Evolutionary conservation across 306 rosid genomes (phyloP).

Genomic region (Gastrolobium villosum): DNA sequence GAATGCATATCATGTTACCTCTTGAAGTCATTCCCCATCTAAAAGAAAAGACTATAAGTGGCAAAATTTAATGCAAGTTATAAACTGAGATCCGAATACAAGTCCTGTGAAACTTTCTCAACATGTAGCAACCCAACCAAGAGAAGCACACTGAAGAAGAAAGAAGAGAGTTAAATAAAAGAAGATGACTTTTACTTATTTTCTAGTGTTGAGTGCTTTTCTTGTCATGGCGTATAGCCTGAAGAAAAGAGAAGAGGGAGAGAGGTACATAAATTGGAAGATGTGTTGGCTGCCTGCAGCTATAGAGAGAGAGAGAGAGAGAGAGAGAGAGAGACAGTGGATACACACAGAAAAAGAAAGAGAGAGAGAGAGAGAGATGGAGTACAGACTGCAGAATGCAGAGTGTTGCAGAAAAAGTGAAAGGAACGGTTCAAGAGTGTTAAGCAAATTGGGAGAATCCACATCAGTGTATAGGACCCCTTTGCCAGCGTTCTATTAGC

Average conservation of each 20-base stretch:
- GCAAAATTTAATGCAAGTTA: conserved; percentile 42
- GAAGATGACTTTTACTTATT: not conserved
- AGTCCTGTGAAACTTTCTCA: conserved; percentile 43
- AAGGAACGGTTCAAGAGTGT: conserved; percentile 72
- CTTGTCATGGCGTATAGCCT: conserved; percentile 40
- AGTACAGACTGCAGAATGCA: conserved; percentile 50
- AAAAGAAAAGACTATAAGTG: not conserved
- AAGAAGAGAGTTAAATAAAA: not conserved
- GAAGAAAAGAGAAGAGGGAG: conserved; percentile 35
- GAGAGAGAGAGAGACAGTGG: conserved; percentile 42
- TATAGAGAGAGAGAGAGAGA: conserved; percentile 40
- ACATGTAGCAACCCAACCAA: conserved; percentile 39
- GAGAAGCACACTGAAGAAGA: conserved; percentile 1
- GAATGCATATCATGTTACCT: conserved; percentile 49
- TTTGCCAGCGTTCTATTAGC: conserved; percentile 39
- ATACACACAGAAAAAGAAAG: not conserved
- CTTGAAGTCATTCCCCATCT: conserved; percentile 55
- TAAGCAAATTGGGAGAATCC: conserved; percentile 62
- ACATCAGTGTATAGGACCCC: conserved; percentile 56
- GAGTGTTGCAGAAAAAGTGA: conserved; percentile 61
- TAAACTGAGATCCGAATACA: conserved; percentile 53
- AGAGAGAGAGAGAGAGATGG: conserved; percentile 33
- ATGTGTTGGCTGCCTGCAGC: conserved; percentile 54
- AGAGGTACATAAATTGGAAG: conserved; percentile 55
- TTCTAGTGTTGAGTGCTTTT: conserved; percentile 26